Percentiles rank a stretch among this genome's conserved stretches.
Conservation (phyloP, 2,329 filamentous ascomycete species). For the Monosporascus sp. region DNA sequence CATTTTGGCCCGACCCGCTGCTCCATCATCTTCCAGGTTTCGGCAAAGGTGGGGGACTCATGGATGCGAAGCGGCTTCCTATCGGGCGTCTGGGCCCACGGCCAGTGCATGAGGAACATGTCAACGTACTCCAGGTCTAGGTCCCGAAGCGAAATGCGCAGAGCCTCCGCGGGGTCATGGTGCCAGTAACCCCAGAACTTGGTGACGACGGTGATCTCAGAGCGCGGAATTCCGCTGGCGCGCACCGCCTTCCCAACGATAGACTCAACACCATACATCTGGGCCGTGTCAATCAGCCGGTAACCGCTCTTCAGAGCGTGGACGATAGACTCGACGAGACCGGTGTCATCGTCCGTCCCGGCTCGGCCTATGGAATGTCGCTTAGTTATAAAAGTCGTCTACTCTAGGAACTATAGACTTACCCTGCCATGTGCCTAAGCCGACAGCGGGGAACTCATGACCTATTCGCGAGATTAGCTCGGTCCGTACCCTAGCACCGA, state of each 20-base stretch:
- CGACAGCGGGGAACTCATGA: slow-evolving; percentile 15
- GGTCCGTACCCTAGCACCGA: no score
- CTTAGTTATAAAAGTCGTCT: neutral
- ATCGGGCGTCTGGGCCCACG: slow-evolving; percentile 35
- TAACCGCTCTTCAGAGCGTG: slow-evolving; percentile 23
- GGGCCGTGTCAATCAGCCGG: slow-evolving; percentile 26
- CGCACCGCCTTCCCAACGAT: slow-evolving; percentile 27
- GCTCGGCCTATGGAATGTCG: neutral
- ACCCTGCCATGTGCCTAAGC: slow-evolving; percentile 23
- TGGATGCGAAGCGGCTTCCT: slow-evolving; percentile 60
- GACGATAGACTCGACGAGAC: slow-evolving; percentile 15
- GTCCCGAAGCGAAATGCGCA: slow-evolving; percentile 40
- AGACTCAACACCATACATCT: slow-evolving; percentile 22
- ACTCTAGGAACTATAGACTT: neutral
- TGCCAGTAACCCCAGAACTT: slow-evolving; percentile 14
- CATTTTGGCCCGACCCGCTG: slow-evolving; percentile 18
- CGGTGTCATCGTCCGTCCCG: slow-evolving; percentile 12
- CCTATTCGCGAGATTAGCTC: slow-evolving; percentile 1
- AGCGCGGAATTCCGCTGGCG: slow-evolving; percentile 27
- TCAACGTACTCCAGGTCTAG: slow-evolving; percentile 46
- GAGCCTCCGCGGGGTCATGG: slow-evolving; percentile 31
- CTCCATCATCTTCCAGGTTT: slow-evolving; percentile 26
- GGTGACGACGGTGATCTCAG: slow-evolving; percentile 28
- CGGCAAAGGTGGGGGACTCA: slow-evolving; percentile 40
- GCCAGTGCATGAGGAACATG: slow-evolving; percentile 54